Evolutionary conservation across 139 green algal genomes (phyloP).

Genomic region (Closterium sp.): DNA sequence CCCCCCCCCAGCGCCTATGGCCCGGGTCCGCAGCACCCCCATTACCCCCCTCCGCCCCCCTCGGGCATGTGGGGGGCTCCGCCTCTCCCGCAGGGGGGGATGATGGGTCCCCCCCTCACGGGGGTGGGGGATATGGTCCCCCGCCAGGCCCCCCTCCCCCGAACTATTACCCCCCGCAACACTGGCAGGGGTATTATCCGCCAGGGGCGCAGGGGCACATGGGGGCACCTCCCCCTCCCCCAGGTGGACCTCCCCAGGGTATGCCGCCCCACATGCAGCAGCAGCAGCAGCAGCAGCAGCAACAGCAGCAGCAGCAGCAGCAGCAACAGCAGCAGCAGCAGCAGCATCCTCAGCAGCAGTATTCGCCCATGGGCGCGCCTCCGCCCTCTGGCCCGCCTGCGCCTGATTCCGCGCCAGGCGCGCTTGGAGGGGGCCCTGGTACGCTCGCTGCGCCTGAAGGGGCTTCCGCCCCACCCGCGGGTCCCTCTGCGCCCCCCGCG

Average conservation of each 20-base stretch:
- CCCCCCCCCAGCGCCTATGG: background rate
- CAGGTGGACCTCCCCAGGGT: slow-evolving; percentile 6
- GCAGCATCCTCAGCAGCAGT: background rate
- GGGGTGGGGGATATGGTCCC: background rate
- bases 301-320: slow-evolving; percentile 1
- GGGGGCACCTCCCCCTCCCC: background rate
- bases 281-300: background rate
- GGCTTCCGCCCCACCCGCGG: background rate
- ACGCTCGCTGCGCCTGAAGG: too few relatives aligned
- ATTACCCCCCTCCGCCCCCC: slow-evolving; percentile 11
- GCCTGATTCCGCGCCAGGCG: background rate
- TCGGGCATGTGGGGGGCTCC: slow-evolving; percentile 28
- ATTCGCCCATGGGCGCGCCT: background rate
- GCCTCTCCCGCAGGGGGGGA: background rate
- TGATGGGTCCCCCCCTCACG: background rate
- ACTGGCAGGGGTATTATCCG: slow-evolving; percentile 23
- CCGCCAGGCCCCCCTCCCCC: background rate
- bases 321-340: background rate
- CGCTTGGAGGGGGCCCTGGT: too few relatives aligned
- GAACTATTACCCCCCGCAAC: background rate
- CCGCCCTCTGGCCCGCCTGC: background rate
- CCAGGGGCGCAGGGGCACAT: background rate
- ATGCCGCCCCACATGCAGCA: slow-evolving; percentile 12
- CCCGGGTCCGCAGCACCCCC: background rate
- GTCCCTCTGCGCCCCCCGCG: too few relatives aligned